Percentiles rank a stretch among this genome's conserved stretches.
Conservation (phyloP, 768 basidiomycete species). For the Lactarius hengduanensis region DNA sequence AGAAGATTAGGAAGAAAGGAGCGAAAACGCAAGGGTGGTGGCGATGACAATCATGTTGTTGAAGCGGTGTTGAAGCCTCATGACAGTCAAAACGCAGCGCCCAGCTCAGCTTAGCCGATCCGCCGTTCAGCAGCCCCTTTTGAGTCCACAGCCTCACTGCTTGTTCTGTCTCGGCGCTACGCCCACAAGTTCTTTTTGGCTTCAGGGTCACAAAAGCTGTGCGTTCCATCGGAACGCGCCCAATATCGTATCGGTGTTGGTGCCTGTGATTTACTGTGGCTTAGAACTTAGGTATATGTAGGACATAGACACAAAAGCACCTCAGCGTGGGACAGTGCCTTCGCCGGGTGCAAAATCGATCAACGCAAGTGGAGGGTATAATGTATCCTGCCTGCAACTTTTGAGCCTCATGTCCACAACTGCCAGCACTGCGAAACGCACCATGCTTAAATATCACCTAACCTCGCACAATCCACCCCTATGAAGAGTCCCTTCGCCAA, state of each 20-base stretch:
- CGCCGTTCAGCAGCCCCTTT: not conserved
- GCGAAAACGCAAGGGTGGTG: conserved; percentile 1
- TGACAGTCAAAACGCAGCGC: conserved; percentile 4
- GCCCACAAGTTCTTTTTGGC: not conserved
- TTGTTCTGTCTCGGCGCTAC: conserved; percentile 1
- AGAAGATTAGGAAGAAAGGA: not conserved
- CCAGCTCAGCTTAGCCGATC: not conserved
- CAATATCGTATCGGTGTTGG: not conserved
- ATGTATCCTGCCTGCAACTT: not conserved
- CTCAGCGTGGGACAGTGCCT: not conserved
- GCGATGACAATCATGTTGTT: conserved; percentile 15
- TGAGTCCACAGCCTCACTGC: not conserved
- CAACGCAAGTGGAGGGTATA: conserved; percentile 3
- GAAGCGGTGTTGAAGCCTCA: conserved; percentile 7
- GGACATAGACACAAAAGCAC: not conserved
- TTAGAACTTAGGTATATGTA: not conserved
- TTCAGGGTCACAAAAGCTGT: conserved; percentile 2
- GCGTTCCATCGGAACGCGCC: not conserved
- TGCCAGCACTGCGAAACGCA: not conserved
- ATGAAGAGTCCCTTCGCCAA: not conserved
- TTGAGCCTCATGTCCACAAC: conserved; percentile 5
- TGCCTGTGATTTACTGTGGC: conserved; percentile 5
- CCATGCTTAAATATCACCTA: not conserved
- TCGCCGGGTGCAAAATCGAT: not conserved
- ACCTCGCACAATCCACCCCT: not conserved